Evolutionary conservation across 257 asterid genomes (phyloP), one percentile per base, ranked within the genome.

Genomic region (Plectranthus barbatus): DNA sequence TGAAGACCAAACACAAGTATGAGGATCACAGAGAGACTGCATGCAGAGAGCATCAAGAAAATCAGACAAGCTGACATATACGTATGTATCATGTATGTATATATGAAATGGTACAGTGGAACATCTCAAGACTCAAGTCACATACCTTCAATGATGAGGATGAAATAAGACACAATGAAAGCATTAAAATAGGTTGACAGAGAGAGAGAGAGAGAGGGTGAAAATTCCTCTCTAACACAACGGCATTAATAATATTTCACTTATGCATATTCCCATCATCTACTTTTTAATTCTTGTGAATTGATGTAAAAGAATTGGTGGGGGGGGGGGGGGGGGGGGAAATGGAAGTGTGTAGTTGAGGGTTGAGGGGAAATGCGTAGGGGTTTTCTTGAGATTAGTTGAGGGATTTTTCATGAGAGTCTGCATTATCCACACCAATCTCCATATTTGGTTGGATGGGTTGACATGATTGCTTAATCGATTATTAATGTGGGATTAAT

Each of bases 141-240:
- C 36, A 63, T 68, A 67, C 74, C 78, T 73, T 67, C 29, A 62
- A 13, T 26, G 64, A 17, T 48, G 21, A 66, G 72, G 23, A 29
- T 26, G 37, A 7, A 60, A 29, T 7, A 29, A 21, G 41, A 51
- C 31, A 4, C 36, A 67, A 53, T 33, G 54, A 41, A 62, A 73
- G 78, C 71, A 67, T 73, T 62, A 73, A 73, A 73, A 68, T 19
- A 48, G 39, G 46, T 2, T 56, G 71, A 14, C 31, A 44, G 26
- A 12, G 52, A 60, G 52, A 60, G 41, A 17, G 55, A 55, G 39
- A 23, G 49, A 14, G 15, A 47, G 31, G 3, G 63, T 6, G 40
- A 14, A 37, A 61, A 37, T 72, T 77, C 79, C 66, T 56, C 60
- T 66, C 72, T 73, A 66, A 70, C 79, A 57, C 83, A 77, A 72